A percentile compares a stretch with the other conserved stretches of the same genome.
phyloP scores from a whole-genome alignment of 768 basidiomycete genomes.

The Tephrocybe sp. region DNA sequence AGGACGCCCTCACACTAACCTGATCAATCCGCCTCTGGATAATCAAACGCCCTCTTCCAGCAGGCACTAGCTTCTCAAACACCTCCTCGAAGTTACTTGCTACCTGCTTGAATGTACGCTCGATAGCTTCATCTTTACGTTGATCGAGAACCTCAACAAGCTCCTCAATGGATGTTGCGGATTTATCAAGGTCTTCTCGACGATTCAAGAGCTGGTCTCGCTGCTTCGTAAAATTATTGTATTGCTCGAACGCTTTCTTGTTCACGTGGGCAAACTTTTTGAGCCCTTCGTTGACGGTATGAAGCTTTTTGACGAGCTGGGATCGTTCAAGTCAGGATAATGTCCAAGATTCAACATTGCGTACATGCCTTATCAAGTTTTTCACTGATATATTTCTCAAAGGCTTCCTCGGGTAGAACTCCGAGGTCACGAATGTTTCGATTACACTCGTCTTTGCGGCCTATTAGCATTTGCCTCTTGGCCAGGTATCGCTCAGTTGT shows the following conservation, averaged over 20 bases:
- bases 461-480: conserved; percentile 81
- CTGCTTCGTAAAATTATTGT: conserved; percentile 96
- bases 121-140: conserved; percentile 97
- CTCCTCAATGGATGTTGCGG: conserved; percentile 86
- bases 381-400: conserved; percentile 88
- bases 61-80: conserved; percentile 94
- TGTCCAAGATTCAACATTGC: not conserved
- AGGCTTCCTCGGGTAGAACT: conserved; percentile 95
- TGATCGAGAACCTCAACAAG: conserved; percentile 93
- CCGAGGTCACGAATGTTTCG: conserved; percentile 95
- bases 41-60: conserved; percentile 85
- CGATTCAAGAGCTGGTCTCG: conserved; percentile 86
- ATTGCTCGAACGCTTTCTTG: conserved; percentile 99
- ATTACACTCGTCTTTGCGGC: conserved; percentile 91
- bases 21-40: conserved; percentile 92
- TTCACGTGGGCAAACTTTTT: conserved; percentile 99
- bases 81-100: conserved; percentile 96
- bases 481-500: conserved; percentile 92
- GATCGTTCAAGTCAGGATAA: conserved; percentile 2
- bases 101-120: conserved; percentile 97
- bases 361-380: conserved; percentile 78
- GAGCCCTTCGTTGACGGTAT: conserved; percentile 85
- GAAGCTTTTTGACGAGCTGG: conserved; percentile 92
- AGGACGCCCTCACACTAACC: too few relatives aligned
- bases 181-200: conserved; percentile 87